phyloP scores from a whole-genome alignment of 164 flowering plant species.

The Tetrastigma voinierianum region DNA sequence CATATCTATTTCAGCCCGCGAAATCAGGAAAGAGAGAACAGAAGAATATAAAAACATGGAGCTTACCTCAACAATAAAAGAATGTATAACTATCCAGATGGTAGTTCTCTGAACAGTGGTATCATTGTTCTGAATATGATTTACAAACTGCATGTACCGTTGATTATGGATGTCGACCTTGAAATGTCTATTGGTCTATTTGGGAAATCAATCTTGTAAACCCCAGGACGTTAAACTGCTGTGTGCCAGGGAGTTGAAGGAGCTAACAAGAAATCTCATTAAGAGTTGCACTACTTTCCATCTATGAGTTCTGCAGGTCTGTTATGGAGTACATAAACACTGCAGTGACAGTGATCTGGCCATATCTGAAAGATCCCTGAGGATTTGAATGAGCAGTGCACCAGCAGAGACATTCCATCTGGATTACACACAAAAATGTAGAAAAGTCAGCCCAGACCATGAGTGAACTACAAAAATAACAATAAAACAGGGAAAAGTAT shows the following conservation, averaged over 20 bases:
- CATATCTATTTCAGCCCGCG: background rate
- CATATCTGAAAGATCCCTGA: conserved; percentile 91
- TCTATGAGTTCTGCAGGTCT: conserved; percentile 74
- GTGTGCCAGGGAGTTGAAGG: conserved; percentile 91
- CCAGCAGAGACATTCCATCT: conserved; percentile 94
- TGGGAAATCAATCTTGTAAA: conserved; percentile 87
- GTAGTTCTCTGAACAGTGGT: conserved; percentile 73
- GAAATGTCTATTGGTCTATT: conserved; percentile 72
- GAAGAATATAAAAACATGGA: background rate
- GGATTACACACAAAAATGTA: conserved; percentile 12
- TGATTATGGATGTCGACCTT: conserved; percentile 79
- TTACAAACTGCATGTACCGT: conserved; percentile 81
- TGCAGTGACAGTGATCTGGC: conserved; percentile 85
- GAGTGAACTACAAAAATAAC: background rate
- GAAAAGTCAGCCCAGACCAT: background rate
- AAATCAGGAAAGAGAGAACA: background rate
- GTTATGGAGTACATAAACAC: conserved; percentile 67
- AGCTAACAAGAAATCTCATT: conserved; percentile 80
- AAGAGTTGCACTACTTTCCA: conserved; percentile 73
- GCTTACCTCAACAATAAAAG: conserved; percentile 95
- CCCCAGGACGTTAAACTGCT: conserved; percentile 74
- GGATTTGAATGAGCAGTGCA: conserved; percentile 98
- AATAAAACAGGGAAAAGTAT: too few relatives aligned
- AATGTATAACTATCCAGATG: conserved; percentile 95
- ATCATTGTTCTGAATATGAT: conserved; percentile 84